phyloP scores from a whole-genome alignment of 495 filamentous ascomycete species.

The Aspergillus leporis region DNA sequence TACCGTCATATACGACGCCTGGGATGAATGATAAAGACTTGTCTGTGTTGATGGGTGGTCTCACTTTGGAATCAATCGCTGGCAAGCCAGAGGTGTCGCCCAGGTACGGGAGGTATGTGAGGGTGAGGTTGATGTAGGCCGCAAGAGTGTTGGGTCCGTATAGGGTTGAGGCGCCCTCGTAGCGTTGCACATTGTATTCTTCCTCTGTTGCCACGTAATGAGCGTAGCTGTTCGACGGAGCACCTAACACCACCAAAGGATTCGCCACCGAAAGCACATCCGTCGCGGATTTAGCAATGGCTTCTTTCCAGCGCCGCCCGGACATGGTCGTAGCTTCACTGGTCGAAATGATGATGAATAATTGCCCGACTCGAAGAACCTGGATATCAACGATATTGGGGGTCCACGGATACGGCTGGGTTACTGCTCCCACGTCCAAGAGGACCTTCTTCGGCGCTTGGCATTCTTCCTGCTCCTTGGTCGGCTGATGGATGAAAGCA shows the following conservation, averaged over 20 bases:
- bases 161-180: slow-evolving; percentile 93
- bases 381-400: slow-evolving; percentile 95
- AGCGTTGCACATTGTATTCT: slow-evolving; percentile 87
- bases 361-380: slow-evolving; percentile 80
- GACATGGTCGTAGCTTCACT: slow-evolving; percentile 97
- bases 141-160: slow-evolving; percentile 91
- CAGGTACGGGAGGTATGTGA: slow-evolving; percentile 71
- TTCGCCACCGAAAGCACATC: slow-evolving; percentile 46
- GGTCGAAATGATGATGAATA: slow-evolving; percentile 83
- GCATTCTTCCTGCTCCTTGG: slow-evolving; percentile 69
- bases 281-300: slow-evolving; percentile 61
- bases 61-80: slow-evolving; percentile 54
- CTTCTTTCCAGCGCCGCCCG: slow-evolving; percentile 84
- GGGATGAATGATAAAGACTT: slow-evolving; percentile 78
- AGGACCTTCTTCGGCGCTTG: slow-evolving; percentile 86
- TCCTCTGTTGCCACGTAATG: slow-evolving; percentile 95
- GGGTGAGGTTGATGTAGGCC: slow-evolving; percentile 85
- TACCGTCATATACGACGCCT: slow-evolving; percentile 72
- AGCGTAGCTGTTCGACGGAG: slow-evolving; percentile 91
- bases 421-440: slow-evolving; percentile 82
- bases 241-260: slow-evolving; percentile 85
- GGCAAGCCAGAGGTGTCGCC: slow-evolving; percentile 43
- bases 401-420: slow-evolving; percentile 81
- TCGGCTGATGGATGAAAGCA: slow-evolving; percentile 69
- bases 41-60: slow-evolving; percentile 82